Percentiles rank a stretch among this genome's conserved stretches.
Evolutionary conservation across 805 yeast genomes (phyloP).

Genomic region (Cyberlindnera sargentensis): DNA sequence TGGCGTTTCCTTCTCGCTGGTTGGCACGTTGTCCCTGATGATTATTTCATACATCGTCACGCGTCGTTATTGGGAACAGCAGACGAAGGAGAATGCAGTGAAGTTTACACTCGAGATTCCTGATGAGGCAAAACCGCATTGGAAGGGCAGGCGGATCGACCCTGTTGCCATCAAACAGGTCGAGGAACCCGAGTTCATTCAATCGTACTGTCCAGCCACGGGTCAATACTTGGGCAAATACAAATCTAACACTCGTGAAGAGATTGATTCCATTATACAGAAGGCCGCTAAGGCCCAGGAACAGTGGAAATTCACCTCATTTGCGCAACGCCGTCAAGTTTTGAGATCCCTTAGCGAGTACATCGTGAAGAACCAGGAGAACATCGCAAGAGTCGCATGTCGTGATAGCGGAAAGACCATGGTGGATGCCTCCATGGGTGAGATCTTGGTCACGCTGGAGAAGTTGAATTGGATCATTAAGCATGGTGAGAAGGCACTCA

Average conservation of each 20-base stretch:
- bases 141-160: constrained; percentile 81
- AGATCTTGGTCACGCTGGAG: constrained; percentile 90
- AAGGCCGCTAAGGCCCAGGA: constrained; percentile 28
- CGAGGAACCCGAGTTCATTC: constrained; percentile 61
- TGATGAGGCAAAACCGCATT: constrained; percentile 75
- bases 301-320: constrained; percentile 36
- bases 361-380: constrained; percentile 75
- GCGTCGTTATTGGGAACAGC: neutral
- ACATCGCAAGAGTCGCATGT: constrained; percentile 87
- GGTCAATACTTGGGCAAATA: constrained; percentile 80
- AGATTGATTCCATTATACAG: constrained; percentile 59
- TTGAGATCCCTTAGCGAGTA: constrained; percentile 64
- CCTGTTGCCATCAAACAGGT: constrained; percentile 53
- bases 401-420: constrained; percentile 95
- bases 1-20: no score
- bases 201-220: constrained; percentile 93
- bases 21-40: no score
- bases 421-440: constrained; percentile 95
- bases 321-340: constrained; percentile 62
- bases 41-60: no score
- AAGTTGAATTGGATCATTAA: constrained; percentile 84
- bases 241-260: constrained; percentile 53
- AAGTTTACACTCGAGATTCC: constrained; percentile 56
- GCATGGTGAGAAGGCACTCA: constrained; percentile 68
- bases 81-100: constrained; percentile 21